phyloP scores from a whole-genome alignment of 129 eudicot genomes.

The Scalesia atractyloides region DNA sequence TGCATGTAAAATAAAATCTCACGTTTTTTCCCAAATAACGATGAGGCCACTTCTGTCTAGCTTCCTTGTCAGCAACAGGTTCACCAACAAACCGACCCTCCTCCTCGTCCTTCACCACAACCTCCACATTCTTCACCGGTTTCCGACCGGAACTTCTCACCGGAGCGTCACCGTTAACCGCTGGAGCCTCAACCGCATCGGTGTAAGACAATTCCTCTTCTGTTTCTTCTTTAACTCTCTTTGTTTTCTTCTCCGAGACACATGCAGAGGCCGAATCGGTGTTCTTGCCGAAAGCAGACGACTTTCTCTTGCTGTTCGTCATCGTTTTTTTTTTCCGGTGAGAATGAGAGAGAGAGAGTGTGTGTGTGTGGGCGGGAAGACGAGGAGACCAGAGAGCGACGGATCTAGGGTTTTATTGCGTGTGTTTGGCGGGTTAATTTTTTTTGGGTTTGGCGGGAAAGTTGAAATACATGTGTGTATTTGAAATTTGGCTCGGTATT shows the following conservation, averaged over 20 bases:
- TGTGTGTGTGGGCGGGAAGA: not conserved
- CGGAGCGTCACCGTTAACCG: not conserved
- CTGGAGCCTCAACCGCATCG: not conserved
- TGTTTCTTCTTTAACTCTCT: constrained; percentile 7
- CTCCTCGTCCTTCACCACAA: constrained; percentile 18
- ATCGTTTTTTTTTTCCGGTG: not conserved
- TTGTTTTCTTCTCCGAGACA: constrained; percentile 14
- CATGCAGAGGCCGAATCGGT: constrained; percentile 2
- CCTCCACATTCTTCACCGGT: constrained; percentile 1
- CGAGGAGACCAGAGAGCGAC: not conserved
- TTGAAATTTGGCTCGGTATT: not conserved
- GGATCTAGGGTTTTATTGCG: constrained; percentile 11
- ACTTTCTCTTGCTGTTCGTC: constrained; percentile 18
- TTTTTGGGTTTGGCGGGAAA: constrained; percentile 20
- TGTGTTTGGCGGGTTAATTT: constrained; percentile 13
- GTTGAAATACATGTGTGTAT: not conserved
- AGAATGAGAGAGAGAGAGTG: too few relatives aligned
- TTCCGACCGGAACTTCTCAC: constrained; percentile 5
- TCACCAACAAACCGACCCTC: constrained; percentile 43
- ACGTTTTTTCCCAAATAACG: constrained; percentile 35
- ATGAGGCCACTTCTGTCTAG: constrained; percentile 64
- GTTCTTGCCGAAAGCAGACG: not conserved
- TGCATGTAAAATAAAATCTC: not conserved
- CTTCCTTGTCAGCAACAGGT: constrained; percentile 47
- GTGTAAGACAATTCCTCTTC: not conserved